phyloP scores from a whole-genome alignment of 495 filamentous ascomycete species.

The Parathielavia hyrcaniae region DNA sequence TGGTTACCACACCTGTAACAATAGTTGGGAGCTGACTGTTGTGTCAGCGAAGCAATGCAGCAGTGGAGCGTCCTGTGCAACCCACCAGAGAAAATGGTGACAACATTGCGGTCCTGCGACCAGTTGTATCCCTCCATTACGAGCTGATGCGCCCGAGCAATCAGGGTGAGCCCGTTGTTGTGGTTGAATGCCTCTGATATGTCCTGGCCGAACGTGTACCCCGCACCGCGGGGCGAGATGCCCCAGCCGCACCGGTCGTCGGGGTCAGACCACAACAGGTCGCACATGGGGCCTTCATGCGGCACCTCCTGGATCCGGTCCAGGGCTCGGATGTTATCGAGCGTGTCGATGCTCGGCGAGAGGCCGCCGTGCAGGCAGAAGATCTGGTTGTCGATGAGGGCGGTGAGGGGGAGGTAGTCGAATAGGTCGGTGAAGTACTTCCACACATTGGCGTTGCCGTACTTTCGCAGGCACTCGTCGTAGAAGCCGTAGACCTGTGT shows the following conservation, averaged over 20 bases:
- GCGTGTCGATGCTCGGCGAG: slow-evolving; percentile 92
- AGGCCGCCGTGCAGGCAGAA: slow-evolving; percentile 98
- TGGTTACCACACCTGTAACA: slow-evolving; percentile 98
- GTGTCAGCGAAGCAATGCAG: slow-evolving; percentile 18
- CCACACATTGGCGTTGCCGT: slow-evolving; percentile 98
- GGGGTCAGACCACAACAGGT: slow-evolving; percentile 94
- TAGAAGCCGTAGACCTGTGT: slow-evolving; percentile 98
- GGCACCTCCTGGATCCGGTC: slow-evolving; percentile 98
- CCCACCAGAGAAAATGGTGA: slow-evolving; percentile 97
- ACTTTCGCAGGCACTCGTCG: slow-evolving; percentile 95
- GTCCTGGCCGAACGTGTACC: slow-evolving; percentile 98
- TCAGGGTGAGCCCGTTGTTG: slow-evolving; percentile 95
- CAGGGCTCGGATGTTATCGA: slow-evolving; percentile 94
- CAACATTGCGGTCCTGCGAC: slow-evolving; percentile 93
- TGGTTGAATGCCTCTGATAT: slow-evolving; percentile 99
- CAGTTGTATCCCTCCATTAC: slow-evolving; percentile 99
- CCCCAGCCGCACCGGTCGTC: slow-evolving; percentile 99
- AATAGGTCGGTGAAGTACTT: slow-evolving; percentile 99
- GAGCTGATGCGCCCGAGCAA: slow-evolving; percentile 89
- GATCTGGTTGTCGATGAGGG: slow-evolving; percentile 98
- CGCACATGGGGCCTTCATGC: slow-evolving; percentile 98
- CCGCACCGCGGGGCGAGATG: slow-evolving; percentile 92
- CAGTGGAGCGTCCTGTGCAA: not conserved
- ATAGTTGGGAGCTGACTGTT: slow-evolving; percentile 79
- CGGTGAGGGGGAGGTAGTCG: slow-evolving; percentile 96